Conservation (phyloP, 768 basidiomycete genomes). For the Mycena rebaudengoi region DNA sequence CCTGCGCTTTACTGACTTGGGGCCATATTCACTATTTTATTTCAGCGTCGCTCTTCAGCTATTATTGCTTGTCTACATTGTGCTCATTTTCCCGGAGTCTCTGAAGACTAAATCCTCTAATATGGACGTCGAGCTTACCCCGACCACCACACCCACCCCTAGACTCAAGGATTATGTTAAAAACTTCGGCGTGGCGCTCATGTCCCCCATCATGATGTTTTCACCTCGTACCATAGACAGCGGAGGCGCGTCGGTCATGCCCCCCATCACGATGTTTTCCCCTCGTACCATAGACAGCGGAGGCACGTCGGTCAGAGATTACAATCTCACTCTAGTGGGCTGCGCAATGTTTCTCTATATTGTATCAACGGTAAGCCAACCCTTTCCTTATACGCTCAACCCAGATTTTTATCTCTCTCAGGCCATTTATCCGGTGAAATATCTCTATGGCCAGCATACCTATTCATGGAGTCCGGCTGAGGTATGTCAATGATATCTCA, state of each 20-base stretch:
- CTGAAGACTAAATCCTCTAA: constrained; percentile 38
- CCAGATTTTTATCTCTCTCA: constrained; percentile 32
- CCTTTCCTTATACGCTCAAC: not conserved
- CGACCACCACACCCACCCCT: constrained; percentile 29
- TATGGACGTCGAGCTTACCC: constrained; percentile 41
- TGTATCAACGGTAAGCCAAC: constrained; percentile 67
- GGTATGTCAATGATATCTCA: constrained; percentile 37
- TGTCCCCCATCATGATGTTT: constrained; percentile 77
- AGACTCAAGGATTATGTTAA: constrained; percentile 16
- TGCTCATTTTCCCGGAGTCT: constrained; percentile 65
- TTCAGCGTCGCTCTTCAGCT: constrained; percentile 50
- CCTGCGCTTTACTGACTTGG: constrained; percentile 67
- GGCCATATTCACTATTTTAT: constrained; percentile 57
- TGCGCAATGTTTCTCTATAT: constrained; percentile 68
- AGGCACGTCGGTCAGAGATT: constrained; percentile 60
- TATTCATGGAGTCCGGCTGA: constrained; percentile 74
- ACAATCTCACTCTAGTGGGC: constrained; percentile 77
- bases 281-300: constrained; percentile 57
- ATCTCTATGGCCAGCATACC: constrained; percentile 78
- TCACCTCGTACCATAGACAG: constrained; percentile 58
- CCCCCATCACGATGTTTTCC: constrained; percentile 75
- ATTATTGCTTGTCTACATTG: constrained; percentile 47
- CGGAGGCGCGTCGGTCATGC: constrained; percentile 52
- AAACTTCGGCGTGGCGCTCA: constrained; percentile 51
- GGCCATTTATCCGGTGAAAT: constrained; percentile 80